Evolutionary conservation across 306 rosid species (phyloP).

Genomic region (Mucuna pruriens): DNA sequence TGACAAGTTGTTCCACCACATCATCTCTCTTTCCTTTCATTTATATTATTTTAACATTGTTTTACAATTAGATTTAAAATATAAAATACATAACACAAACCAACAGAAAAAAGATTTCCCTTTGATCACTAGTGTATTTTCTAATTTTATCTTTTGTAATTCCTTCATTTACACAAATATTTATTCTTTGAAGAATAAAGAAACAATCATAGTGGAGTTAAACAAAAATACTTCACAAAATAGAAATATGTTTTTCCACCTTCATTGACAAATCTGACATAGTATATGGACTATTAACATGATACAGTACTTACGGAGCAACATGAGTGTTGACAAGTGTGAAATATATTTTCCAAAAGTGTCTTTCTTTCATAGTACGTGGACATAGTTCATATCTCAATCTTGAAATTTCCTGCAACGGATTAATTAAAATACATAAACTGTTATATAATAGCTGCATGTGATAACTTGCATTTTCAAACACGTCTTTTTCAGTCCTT

Average conservation of each 20-base stretch:
- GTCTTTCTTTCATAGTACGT: constrained; percentile 81
- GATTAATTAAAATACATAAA: constrained; percentile 35
- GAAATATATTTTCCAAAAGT: constrained; percentile 94
- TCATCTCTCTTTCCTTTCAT: background rate
- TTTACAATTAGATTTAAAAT: constrained; percentile 1
- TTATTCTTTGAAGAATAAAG: constrained; percentile 15
- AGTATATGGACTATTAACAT: constrained; percentile 23
- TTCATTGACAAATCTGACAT: constrained; percentile 9
- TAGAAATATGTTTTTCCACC: background rate
- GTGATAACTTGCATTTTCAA: constrained; percentile 20
- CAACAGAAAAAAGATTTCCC: constrained; percentile 17
- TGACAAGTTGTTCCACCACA: background rate
- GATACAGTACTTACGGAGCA: constrained; percentile 83
- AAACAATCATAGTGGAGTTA: background rate
- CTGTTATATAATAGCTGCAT: background rate
- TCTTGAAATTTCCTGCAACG: constrained; percentile 85
- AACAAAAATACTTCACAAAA: constrained; percentile 19
- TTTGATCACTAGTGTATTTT: constrained; percentile 16
- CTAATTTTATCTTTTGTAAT: background rate
- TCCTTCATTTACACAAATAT: background rate
- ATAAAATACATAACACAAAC: background rate
- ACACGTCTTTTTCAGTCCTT: background rate
- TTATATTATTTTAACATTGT: background rate
- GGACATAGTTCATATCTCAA: constrained; percentile 96
- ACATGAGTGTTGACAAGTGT: constrained; percentile 93